Base-by-base conservation (phyloP, 75 land plant genomes). In the Sequoia sempervirens region DNA sequence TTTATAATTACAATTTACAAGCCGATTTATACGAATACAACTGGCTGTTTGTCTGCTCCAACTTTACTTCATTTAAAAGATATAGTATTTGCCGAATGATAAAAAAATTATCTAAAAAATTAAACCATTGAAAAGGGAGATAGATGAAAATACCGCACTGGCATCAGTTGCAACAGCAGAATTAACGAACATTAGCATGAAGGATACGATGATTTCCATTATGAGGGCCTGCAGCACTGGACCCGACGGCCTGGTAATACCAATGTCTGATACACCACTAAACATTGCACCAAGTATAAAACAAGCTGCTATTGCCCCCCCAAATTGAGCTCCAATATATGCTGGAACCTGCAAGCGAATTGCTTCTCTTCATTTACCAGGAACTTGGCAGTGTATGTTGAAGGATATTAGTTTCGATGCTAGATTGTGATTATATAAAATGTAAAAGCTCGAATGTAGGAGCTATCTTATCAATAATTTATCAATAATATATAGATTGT, bases 111-210 rank as follows among this genome's bases (percentile, higher is more conserved):
- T 50, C 58, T 56, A 56, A 17, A 26, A 26, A 66, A 84, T 26
- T 70, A 58, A 75, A 40, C 2, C 5, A 45, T 12, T 8, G 20
- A 18, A 56, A 56, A 56, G 20, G 61, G 61, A 20, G 61, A 56
- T 56, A 18, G 26, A 13, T 28, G 23, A 73, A 80, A 82, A 87
- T 91, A 96, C 98, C 52, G 98, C 96, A 84, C 92, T 94, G 15
- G 92, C 89, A 68, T 96, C 98, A 15, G 95, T 96, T 13, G 98
- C 92, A 15, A 96, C 96, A 2, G 96, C 98, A 3, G 90, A 88
- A 36, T 92, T 89, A 75, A 94, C 87, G 82, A 96, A 93, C 98
- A 96, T 96, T 89, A 96, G 91, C 28, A 84, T 84, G 85, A 90
- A 94, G 76, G 98, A 90, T 66, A 93, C 90, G 75, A 94, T 82